A percentile compares a stretch with the other conserved stretches of the same genome.
Evolutionary conservation across 106 monocot species (phyloP).

Genomic region (Platanthera guangdongensis): DNA sequence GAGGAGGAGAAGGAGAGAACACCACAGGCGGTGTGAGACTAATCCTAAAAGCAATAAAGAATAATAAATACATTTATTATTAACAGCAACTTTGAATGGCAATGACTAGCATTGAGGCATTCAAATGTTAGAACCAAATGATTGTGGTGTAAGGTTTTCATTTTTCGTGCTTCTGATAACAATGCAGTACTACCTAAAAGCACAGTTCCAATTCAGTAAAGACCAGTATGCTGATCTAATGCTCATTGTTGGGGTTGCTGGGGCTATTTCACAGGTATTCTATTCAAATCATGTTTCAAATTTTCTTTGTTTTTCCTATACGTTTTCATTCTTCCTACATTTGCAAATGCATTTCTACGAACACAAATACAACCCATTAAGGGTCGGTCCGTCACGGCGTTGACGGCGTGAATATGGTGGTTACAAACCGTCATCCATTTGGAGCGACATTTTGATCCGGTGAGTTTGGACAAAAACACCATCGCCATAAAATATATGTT

Average conservation of each 20-base stretch:
- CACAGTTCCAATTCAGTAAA: slow-evolving; percentile 78
- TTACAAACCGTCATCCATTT: too few species aligned
- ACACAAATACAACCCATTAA: background rate
- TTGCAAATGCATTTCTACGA: background rate
- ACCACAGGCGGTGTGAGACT: too few species aligned
- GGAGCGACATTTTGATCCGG: too few species aligned
- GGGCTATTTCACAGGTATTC: slow-evolving; percentile 72
- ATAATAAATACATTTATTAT: too few species aligned
- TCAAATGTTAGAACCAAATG: background rate
- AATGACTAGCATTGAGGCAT: background rate
- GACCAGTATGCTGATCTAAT: slow-evolving; percentile 88
- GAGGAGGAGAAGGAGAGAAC: too few species aligned
- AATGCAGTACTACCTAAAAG: slow-evolving; percentile 83
- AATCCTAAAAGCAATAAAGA: too few species aligned
- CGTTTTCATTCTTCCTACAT: background rate
- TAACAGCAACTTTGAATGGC: too few species aligned
- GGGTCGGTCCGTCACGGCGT: too few species aligned
- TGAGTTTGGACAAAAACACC: too few species aligned
- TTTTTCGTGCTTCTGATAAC: slow-evolving; percentile 4
- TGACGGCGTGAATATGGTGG: too few species aligned
- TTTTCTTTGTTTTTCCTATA: background rate
- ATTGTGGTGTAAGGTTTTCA: background rate
- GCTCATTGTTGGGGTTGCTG: slow-evolving; percentile 71
- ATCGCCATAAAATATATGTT: too few species aligned
- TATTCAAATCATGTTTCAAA: background rate